These are phyloP conservation scores for Dittrichia graveolens DNA, from an alignment of 129 eudicot genomes.

Conservation along the genomic window DNA sequence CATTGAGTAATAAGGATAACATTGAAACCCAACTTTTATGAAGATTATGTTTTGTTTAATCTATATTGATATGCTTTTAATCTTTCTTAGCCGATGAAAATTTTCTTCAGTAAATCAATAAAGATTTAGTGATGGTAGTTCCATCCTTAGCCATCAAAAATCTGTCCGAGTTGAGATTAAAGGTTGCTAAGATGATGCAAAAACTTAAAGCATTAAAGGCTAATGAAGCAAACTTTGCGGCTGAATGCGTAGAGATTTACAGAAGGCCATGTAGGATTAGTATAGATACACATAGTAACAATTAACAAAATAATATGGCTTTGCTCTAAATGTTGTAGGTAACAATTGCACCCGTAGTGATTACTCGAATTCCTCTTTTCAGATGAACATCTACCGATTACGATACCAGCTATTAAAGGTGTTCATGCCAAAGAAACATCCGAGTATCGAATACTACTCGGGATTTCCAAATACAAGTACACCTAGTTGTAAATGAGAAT, in stretches of 20 bases:
- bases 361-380: neutral
- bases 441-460: neutral
- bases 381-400: neutral
- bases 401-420: constrained; percentile 13
- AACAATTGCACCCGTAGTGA: neutral
- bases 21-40: neutral
- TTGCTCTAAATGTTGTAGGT: neutral
- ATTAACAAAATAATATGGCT: neutral
- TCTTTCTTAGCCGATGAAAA: neutral
- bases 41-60: neutral
- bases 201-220: neutral
- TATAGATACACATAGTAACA: neutral
- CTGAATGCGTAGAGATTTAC: neutral
- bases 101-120: neutral
- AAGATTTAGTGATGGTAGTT: neutral
- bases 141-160: neutral
- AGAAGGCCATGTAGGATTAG: neutral
- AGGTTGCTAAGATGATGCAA: neutral
- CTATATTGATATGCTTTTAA: neutral
- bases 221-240: neutral
- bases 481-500: no score
- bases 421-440: neutral
- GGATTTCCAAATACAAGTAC: neutral
- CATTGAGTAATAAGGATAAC: no score
- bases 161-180: neutral